Percentiles rank a stretch among this genome's conserved stretches.
These are phyloP conservation scores for Malus hybrid DNA, from an alignment of 331 rosid genomes.

Conservation along the genomic window DNA sequence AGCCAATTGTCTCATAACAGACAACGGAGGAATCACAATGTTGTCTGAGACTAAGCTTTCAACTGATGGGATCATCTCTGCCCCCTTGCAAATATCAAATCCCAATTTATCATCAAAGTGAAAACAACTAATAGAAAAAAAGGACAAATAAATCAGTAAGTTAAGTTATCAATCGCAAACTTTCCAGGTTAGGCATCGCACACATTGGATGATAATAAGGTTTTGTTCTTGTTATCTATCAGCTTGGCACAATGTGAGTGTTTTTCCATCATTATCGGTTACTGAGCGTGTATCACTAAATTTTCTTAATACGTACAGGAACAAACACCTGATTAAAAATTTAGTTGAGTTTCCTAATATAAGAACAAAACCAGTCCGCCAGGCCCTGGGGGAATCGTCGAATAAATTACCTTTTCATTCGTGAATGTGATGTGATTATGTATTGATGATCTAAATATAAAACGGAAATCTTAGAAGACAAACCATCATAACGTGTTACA, in stretches of 20 bases:
- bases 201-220: background rate
- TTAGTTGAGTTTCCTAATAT: background rate
- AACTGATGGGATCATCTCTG: slow-evolving; percentile 60
- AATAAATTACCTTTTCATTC: background rate
- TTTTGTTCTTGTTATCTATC: slow-evolving; percentile 8
- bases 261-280: background rate
- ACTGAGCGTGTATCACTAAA: background rate
- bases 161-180: slow-evolving; percentile 2
- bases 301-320: background rate
- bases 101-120: slow-evolving; percentile 15
- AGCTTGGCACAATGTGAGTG: background rate
- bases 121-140: background rate
- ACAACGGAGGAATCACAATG: slow-evolving; percentile 62
- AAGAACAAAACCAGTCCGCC: background rate
- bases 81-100: slow-evolving; percentile 39
- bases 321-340: background rate
- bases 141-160: background rate
- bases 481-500: background rate
- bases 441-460: background rate
- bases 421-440: background rate
- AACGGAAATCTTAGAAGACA: background rate
- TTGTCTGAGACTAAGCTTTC: slow-evolving; percentile 60
- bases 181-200: background rate
- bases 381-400: background rate
- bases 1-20: slow-evolving; percentile 83